A percentile compares a stretch with the other conserved stretches of the same genome.
phyloP scores from a whole-genome alignment of 306 rosid genomes.

The Trifolium dubium region DNA sequence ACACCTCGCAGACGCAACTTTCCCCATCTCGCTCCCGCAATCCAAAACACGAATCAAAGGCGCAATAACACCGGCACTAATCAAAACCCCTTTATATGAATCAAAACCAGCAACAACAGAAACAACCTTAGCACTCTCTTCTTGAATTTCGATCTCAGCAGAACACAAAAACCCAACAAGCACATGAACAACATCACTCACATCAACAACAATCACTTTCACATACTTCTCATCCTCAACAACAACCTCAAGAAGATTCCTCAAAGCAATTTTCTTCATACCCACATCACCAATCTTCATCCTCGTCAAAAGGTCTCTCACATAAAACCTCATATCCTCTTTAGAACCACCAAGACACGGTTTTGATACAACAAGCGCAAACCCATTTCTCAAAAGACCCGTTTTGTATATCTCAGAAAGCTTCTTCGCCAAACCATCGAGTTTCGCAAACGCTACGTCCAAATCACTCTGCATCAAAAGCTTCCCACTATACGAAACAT shows the following conservation, averaged over 20 bases:
- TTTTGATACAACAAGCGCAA: conserved; percentile 74
- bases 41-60: conserved; percentile 78
- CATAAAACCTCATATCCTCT: conserved; percentile 86
- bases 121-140: conserved; percentile 60
- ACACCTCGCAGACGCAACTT: conserved; percentile 65
- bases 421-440: conserved; percentile 59
- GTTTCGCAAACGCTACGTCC: conserved; percentile 62
- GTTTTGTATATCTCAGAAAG: conserved; percentile 67
- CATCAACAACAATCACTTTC: conserved; percentile 65
- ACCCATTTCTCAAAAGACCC: conserved; percentile 63
- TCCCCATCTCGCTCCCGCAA: conserved; percentile 62
- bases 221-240: conserved; percentile 80
- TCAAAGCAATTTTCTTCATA: conserved; percentile 73
- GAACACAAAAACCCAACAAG: conserved; percentile 67
- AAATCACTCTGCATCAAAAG: conserved; percentile 97
- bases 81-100: conserved; percentile 59
- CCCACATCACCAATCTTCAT: conserved; percentile 84
- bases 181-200: conserved; percentile 59
- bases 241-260: conserved; percentile 60
- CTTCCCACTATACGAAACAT: conserved; percentile 85
- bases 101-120: conserved; percentile 66
- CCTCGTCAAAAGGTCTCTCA: conserved; percentile 73
- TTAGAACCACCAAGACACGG: conserved; percentile 74
- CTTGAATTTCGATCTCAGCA: conserved; percentile 65
- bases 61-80: conserved; percentile 69